A percentile compares a stretch with the other conserved stretches of the same genome.
Conservation (phyloP, 345 rosid genomes). For the Eucalyptus coolabah region DNA sequence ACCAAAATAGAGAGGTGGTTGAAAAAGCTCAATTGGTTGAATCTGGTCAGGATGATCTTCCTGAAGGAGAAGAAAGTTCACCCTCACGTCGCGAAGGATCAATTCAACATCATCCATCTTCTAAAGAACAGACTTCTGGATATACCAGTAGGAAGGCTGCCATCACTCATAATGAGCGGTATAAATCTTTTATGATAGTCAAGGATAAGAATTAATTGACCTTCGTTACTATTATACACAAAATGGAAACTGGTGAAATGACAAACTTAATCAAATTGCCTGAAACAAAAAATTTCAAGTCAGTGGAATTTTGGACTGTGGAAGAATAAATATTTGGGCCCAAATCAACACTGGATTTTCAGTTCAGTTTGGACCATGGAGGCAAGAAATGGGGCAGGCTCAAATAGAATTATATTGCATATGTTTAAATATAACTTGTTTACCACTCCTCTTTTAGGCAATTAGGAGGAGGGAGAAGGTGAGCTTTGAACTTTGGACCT, state of each 20-base stretch:
- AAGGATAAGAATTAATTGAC: not conserved
- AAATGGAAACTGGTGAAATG: not conserved
- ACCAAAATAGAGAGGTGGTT: conserved; percentile 14
- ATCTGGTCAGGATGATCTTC: conserved; percentile 21
- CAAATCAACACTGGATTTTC: not conserved
- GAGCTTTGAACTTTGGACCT: not conserved
- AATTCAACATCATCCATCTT: conserved; percentile 10
- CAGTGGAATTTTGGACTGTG: not conserved
- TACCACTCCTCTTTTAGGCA: not conserved
- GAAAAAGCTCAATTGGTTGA: conserved; percentile 10
- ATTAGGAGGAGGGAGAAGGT: not conserved
- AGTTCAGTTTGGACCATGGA: not conserved
- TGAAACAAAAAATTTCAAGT: not conserved
- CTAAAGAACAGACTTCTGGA: conserved; percentile 19
- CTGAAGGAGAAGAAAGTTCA: conserved; percentile 27
- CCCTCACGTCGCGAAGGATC: conserved; percentile 15
- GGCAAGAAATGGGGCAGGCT: not conserved
- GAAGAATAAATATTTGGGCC: not conserved
- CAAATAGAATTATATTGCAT: not conserved
- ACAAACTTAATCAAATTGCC: not conserved
- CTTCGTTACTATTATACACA: not conserved
- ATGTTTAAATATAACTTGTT: not conserved
- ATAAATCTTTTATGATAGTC: not conserved
- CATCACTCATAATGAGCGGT: conserved; percentile 35
- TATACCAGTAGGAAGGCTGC: conserved; percentile 17